Percentiles rank a stretch among this genome's conserved stretches.
Conservation (phyloP, 331 rosid genomes). For the Pyrus hybrid region DNA sequence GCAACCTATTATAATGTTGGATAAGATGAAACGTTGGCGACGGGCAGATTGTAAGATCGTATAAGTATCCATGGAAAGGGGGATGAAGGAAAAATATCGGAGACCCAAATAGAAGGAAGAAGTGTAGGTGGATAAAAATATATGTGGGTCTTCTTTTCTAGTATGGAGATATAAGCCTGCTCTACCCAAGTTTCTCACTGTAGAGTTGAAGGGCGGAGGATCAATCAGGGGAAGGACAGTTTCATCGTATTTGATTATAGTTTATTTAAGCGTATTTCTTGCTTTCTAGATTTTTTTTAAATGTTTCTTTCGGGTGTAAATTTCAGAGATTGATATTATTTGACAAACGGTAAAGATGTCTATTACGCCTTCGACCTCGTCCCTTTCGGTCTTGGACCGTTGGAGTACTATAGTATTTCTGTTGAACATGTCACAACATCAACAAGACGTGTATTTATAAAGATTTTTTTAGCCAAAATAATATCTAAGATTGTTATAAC, state of each 20-base stretch:
- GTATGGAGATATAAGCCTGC: constrained; percentile 8
- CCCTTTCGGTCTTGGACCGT: no score
- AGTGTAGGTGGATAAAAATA: not conserved
- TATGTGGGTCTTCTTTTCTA: not conserved
- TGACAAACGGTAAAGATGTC: not conserved
- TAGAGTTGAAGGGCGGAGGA: constrained; percentile 25
- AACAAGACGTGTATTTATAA: no score
- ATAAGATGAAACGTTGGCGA: constrained; percentile 9
- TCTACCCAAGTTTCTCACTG: constrained; percentile 20
- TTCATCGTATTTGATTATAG: constrained; percentile 15
- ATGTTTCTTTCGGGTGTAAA: not conserved
- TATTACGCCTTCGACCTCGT: not conserved
- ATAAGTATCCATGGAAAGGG: not conserved
- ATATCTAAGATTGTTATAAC: no score
- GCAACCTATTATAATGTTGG: not conserved
- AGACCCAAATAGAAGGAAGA: not conserved
- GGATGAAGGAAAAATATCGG: not conserved
- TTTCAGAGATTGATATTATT: not conserved
- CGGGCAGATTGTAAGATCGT: not conserved
- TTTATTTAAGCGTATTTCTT: not conserved
- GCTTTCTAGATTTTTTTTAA: not conserved
- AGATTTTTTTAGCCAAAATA: no score
- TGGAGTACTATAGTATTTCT: no score
- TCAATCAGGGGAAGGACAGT: constrained; percentile 25
- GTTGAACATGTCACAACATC: no score